phyloP scores from a whole-genome alignment of 2,329 filamentous ascomycete genomes.

The Thelonectria discophora region DNA sequence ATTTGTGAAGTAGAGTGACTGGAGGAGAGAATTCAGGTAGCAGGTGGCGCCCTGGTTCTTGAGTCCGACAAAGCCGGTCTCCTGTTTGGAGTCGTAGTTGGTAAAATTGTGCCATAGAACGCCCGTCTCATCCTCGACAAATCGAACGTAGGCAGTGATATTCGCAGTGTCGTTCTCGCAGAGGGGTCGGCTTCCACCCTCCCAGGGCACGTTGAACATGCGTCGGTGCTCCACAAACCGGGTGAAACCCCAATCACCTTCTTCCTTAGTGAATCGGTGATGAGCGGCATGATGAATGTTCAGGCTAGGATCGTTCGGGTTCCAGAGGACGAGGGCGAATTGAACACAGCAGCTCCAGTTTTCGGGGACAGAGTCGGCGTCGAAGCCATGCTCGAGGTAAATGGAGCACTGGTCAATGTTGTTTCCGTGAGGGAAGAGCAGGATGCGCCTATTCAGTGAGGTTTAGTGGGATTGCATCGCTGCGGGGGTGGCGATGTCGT shows the following conservation, averaged over 20 bases:
- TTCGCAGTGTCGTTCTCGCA: slow-evolving; percentile 81
- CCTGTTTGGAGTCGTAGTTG: slow-evolving; percentile 99
- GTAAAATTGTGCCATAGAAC: slow-evolving; percentile 91
- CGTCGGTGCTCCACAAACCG: slow-evolving; percentile 88
- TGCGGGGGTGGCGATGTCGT: slow-evolving; percentile 6
- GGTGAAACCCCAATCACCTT: slow-evolving; percentile 99
- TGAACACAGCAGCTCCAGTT: slow-evolving; percentile 98
- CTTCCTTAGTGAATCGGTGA: slow-evolving; percentile 94
- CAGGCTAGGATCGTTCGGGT: slow-evolving; percentile 88
- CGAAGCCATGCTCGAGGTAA: slow-evolving; percentile 95
- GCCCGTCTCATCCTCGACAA: slow-evolving; percentile 87
- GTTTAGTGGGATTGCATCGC: slow-evolving; percentile 29
- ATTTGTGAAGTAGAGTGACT: slow-evolving; percentile 88
- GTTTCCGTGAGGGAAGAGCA: slow-evolving; percentile 96
- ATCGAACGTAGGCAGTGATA: slow-evolving; percentile 82
- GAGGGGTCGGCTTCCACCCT: slow-evolving; percentile 73
- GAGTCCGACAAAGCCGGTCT: slow-evolving; percentile 95
- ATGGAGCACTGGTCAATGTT: slow-evolving; percentile 93
- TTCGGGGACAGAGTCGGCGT: slow-evolving; percentile 77
- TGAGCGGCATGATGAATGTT: slow-evolving; percentile 85
- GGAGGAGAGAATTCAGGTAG: slow-evolving; percentile 85
- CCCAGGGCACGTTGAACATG: slow-evolving; percentile 83
- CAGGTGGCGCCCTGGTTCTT: slow-evolving; percentile 97
- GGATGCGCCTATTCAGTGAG: slow-evolving; percentile 73
- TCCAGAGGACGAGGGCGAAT: slow-evolving; percentile 94